Percentiles rank a stretch among this genome's conserved stretches.
phyloP scores from a whole-genome alignment of 176 grass and related monocot species.

The Paspalum notatum region DNA sequence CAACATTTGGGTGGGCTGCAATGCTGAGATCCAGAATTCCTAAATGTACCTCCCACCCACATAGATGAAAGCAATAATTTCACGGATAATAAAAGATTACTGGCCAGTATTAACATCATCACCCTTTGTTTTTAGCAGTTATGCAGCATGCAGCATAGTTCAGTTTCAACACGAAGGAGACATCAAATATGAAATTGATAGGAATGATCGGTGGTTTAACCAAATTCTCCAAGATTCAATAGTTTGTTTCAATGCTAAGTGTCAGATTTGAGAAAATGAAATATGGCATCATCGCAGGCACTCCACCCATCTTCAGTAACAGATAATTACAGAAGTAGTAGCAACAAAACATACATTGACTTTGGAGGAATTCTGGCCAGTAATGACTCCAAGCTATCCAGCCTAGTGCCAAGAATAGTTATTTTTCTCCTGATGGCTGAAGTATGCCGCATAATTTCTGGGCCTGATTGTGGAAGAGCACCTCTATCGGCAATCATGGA shows the following conservation, averaged over 20 bases:
- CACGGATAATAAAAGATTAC: background rate
- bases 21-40: background rate
- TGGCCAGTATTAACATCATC: background rate
- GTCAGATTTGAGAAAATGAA: background rate
- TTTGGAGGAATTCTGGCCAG: conserved; percentile 70
- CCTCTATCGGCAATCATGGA: conserved; percentile 81
- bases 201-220: background rate
- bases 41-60: too few relatives aligned
- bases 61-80: too few relatives aligned
- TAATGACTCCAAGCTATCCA: conserved; percentile 76
- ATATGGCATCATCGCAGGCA: background rate
- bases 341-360: conserved; percentile 67
- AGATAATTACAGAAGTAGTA: conserved; percentile 17
- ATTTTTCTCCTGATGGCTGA: conserved; percentile 74
- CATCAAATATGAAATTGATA: background rate
- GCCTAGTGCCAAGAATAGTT: conserved; percentile 82
- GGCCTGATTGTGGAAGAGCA: conserved; percentile 81
- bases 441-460: conserved; percentile 65
- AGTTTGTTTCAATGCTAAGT: conserved; percentile 10
- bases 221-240: conserved; percentile 7
- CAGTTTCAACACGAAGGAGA: background rate
- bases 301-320: conserved; percentile 1
- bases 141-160: background rate
- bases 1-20: background rate
- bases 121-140: background rate